Evolutionary conservation across 1,284 basidiomycete genomes (phyloP).

Genomic region (Cutaneotrichosporon spelunceum): DNA sequence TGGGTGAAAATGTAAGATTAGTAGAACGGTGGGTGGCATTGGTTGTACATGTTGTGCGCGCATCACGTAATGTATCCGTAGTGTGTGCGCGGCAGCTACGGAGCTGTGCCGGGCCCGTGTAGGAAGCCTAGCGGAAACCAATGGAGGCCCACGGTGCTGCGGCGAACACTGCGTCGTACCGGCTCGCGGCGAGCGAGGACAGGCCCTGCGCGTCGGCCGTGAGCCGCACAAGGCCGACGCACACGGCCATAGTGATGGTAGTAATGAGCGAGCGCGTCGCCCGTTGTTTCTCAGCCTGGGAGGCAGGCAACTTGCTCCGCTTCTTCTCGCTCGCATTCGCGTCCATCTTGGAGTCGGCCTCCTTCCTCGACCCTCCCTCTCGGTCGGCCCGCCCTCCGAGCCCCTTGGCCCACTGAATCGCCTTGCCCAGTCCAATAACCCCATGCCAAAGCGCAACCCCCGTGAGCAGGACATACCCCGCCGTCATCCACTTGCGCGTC

Average conservation of each 20-base stretch:
- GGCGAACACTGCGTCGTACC: slow-evolving; percentile 38
- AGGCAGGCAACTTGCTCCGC: not conserved
- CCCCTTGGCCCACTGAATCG: no score
- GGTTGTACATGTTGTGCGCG: slow-evolving; percentile 5
- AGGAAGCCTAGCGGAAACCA: slow-evolving; percentile 11
- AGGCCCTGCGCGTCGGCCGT: slow-evolving; percentile 27
- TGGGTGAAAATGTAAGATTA: not conserved
- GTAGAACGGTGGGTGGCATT: not conserved
- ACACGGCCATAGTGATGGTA: slow-evolving; percentile 30
- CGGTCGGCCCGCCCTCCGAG: no score
- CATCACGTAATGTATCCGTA: not conserved
- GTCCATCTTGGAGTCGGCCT: not conserved
- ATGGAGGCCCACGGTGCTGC: slow-evolving; percentile 26
- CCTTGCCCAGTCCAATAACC: slow-evolving; percentile 35
- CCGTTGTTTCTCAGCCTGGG: not conserved
- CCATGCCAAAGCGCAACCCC: slow-evolving; percentile 33
- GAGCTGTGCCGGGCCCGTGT: no score
- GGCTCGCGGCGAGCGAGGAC: slow-evolving; percentile 24
- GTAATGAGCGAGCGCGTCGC: slow-evolving; percentile 23
- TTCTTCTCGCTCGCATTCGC: not conserved
- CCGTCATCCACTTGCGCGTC: slow-evolving; percentile 24
- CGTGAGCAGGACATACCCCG: slow-evolving; percentile 31
- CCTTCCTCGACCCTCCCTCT: no score
- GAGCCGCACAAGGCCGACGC: slow-evolving; percentile 35
- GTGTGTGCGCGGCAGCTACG: not conserved